Percentiles rank a stretch among this genome's conserved stretches.
These are phyloP conservation scores for Tetragonia tetragonoides DNA, from an alignment of 148 eudicot species.

Conservation along the genomic window DNA sequence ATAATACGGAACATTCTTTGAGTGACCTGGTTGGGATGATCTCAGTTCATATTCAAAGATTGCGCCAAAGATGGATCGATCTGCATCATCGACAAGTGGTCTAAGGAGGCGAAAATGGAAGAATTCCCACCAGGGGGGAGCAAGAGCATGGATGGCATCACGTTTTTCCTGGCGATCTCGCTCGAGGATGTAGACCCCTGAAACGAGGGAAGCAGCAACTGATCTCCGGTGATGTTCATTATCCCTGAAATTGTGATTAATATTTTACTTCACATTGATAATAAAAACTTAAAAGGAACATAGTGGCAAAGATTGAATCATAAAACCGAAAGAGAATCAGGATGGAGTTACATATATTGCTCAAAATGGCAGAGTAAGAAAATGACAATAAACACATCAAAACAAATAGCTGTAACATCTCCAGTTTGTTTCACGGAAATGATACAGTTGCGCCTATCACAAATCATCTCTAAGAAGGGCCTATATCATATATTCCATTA, in stretches of 20 bases:
- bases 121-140: constrained; percentile 88
- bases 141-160: constrained; percentile 52
- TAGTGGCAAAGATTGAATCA: neutral
- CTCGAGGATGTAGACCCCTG: constrained; percentile 76
- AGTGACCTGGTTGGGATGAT: constrained; percentile 22
- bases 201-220: constrained; percentile 78
- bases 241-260: constrained; percentile 42
- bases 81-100: constrained; percentile 70
- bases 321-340: neutral
- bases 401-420: neutral
- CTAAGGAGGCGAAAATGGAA: constrained; percentile 55
- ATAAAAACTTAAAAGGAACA: neutral
- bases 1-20: constrained; percentile 47
- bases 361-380: constrained; percentile 1
- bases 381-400: neutral
- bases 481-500: neutral
- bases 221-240: constrained; percentile 71
- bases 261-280: neutral
- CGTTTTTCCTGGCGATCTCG: constrained; percentile 80
- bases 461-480: neutral
- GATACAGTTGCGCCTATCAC: neutral
- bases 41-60: constrained; percentile 52
- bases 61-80: constrained; percentile 75
- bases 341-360: neutral
- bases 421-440: neutral